Conservation (phyloP, 2,329 filamentous ascomycete species). For the Waltergamsia citrina region DNA sequence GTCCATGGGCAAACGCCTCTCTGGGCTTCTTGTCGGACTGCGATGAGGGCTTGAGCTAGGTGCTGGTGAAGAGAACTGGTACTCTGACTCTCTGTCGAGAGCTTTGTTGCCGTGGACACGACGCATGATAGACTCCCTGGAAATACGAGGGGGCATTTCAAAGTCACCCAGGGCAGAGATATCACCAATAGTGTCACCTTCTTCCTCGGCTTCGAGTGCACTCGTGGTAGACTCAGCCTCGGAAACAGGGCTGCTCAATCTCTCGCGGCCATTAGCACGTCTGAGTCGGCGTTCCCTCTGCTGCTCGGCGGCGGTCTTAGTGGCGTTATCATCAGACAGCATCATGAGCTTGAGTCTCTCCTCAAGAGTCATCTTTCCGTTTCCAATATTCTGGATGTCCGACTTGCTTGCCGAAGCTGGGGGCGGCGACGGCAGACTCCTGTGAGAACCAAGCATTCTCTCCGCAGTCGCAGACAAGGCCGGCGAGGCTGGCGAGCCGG, state of each 20-base stretch:
- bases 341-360: conserved; percentile 85
- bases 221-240: conserved; percentile 23
- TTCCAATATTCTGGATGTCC: conserved; percentile 69
- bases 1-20: conserved; percentile 55
- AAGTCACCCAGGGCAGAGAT: conserved; percentile 52
- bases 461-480: conserved; percentile 66
- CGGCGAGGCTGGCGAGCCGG: conserved; percentile 46
- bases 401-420: conserved; percentile 59
- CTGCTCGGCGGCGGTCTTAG: conserved; percentile 51
- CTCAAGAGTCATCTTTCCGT: conserved; percentile 72
- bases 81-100: conserved; percentile 50
- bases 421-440: conserved; percentile 66
- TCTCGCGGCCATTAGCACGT: conserved; percentile 46
- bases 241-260: conserved; percentile 31
- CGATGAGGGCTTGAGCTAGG: conserved; percentile 48
- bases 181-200: conserved; percentile 51
- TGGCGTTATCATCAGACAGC: conserved; percentile 56
- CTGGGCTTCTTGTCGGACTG: conserved; percentile 35
- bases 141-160: conserved; percentile 68
- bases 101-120: conserved; percentile 63
- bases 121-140: conserved; percentile 84
- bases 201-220: conserved; percentile 33
- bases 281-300: conserved; percentile 62
- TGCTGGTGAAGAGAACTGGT: conserved; percentile 54
- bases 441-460: conserved; percentile 54